Percentiles rank a stretch among this genome's conserved stretches.
phyloP scores from a whole-genome alignment of 2,329 filamentous ascomycete species.

The Colletotrichum tamarilloi region DNA sequence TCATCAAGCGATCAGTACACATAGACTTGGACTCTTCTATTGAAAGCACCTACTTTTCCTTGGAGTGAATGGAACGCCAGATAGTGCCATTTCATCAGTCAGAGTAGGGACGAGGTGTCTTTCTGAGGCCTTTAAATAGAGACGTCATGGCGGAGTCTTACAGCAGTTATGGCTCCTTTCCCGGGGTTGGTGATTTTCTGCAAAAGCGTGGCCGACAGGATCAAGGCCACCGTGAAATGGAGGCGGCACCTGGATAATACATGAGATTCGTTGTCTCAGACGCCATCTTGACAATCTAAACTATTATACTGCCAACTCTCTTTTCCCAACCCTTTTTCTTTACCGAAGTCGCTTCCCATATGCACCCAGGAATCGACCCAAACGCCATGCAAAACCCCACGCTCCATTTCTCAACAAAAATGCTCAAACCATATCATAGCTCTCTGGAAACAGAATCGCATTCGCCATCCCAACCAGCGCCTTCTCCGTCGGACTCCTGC shows the following conservation, averaged over 20 bases:
- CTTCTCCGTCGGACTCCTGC: conserved; percentile 45
- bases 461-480: conserved; percentile 51
- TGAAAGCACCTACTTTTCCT: no score
- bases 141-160: no score
- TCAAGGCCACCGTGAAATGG: not conserved
- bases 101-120: no score
- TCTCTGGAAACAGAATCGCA: conserved; percentile 53
- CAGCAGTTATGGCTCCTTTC: no score
- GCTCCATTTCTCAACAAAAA: not conserved
- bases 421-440: conserved; percentile 43
- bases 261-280: not conserved
- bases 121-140: no score
- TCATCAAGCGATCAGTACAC: no score
- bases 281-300: not conserved
- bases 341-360: not conserved
- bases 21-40: no score
- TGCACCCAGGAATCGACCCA: conserved; percentile 1
- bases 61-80: no score
- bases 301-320: not conserved
- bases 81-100: no score
- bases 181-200: not conserved
- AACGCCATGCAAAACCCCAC: not conserved
- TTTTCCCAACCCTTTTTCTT: not conserved
- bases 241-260: not conserved
- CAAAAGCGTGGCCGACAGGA: not conserved